Evolutionary conservation across 306 rosid genomes (phyloP), one percentile per base, ranked within the genome.

Genomic region (Cucumis hystrix): DNA sequence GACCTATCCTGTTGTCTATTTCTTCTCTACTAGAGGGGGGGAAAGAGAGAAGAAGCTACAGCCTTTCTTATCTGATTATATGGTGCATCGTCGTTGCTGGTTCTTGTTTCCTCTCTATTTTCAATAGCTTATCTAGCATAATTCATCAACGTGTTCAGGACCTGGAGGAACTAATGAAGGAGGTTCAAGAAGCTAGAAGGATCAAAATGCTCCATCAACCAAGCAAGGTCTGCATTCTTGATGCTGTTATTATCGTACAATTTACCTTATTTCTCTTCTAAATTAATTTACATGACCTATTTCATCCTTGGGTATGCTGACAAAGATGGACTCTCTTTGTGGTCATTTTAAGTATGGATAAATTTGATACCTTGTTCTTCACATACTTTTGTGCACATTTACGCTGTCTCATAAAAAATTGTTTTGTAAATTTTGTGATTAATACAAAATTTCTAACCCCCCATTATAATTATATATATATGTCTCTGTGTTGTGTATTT

Each of bases 151-250:
- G 39, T 81, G 79, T 51, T 76, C 76, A 93, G 98, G 97, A 93
- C 81, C 74, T 91, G 80, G 97, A 93, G 78, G 93, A 93, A 79
- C 77, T 93, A 76, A 93, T 93, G 98, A 93, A 87, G 91, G 98
- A 93, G 86, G 98, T 93, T 83, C 98, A 91, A 82, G 98, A 93
- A 83, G 98, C 96, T 83, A 88, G 96, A 78, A 85, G 98, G 79
- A 93, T 93, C 78, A 93, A 89, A 84, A 91, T 93, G 98, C 89
- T 93, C 83, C 98, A 93, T 84, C 96, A 91, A 80, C 98, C 98
- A 43, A 93, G 98, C 96, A 93, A 89, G 97, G 98, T 91, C 20
- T 5, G 75, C 77, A 35, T 64, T 78, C 47, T 43, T 80, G 14
- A 45, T 72, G 62, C 47, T 57, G 59, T 77, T 51, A 49, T 70